These are phyloP conservation scores for Cordia subcordata DNA, from an alignment of 257 asterid genomes.

Conservation along the genomic window DNA sequence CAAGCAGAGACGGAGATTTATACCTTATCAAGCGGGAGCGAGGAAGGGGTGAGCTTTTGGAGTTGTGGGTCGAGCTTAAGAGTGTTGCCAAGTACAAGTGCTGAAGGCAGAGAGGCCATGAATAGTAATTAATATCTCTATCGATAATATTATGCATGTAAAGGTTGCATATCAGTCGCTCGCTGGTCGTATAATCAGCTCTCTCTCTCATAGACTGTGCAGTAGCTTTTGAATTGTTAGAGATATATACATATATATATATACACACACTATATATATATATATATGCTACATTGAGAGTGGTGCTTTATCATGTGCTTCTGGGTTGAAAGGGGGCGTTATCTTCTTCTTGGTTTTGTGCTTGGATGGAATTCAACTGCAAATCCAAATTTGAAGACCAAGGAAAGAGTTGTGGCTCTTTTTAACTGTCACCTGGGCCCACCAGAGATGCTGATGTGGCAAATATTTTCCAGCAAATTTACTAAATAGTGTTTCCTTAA, in stretches of 20 bases:
- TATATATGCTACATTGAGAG: neutral
- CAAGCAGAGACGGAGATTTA: neutral
- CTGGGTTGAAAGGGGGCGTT: constrained; percentile 8
- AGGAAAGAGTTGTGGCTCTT: neutral
- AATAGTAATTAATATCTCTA: neutral
- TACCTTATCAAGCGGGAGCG: constrained; percentile 64
- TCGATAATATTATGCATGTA: neutral
- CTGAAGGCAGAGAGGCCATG: constrained; percentile 88
- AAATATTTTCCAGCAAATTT: too few relatives aligned
- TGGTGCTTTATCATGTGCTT: neutral
- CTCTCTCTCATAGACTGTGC: neutral
- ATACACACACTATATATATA: too few relatives aligned
- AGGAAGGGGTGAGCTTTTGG: constrained; percentile 42
- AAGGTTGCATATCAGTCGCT: neutral
- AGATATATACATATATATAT: too few relatives aligned
- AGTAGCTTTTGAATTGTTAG: too few relatives aligned
- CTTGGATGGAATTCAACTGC: constrained; percentile 45
- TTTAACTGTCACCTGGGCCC: neutral
- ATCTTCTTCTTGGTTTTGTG: constrained; percentile 33
- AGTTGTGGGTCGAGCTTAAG: constrained; percentile 61
- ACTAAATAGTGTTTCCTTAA: too few relatives aligned
- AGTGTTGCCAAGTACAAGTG: constrained; percentile 47
- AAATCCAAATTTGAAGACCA: neutral
- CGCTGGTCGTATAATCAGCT: neutral
- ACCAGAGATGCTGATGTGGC: neutral